A percentile compares a stretch with the other conserved stretches of the same genome.
phyloP scores from a whole-genome alignment of 441 rosid species.

The Eruca vesicaria region DNA sequence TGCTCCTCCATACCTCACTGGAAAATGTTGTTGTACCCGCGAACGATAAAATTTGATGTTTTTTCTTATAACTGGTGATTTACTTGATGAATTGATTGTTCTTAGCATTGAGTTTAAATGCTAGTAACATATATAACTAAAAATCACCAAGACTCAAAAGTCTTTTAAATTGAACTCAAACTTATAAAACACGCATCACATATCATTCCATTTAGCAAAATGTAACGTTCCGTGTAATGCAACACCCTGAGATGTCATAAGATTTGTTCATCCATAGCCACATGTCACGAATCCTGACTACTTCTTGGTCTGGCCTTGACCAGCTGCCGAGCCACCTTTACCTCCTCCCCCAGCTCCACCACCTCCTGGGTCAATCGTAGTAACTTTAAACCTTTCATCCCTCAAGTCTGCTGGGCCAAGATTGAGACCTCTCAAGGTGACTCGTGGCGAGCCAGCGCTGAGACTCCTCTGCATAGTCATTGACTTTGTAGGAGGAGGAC shows the following conservation, averaged over 20 bases:
- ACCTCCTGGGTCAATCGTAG: slow-evolving; percentile 20
- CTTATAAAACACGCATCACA: background rate
- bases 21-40: background rate
- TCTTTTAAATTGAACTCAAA: background rate
- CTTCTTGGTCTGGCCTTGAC: slow-evolving; percentile 33
- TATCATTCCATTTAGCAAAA: background rate
- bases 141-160: slow-evolving; percentile 1
- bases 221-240: slow-evolving; percentile 3
- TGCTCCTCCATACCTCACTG: background rate
- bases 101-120: too few species aligned
- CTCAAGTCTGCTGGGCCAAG: background rate
- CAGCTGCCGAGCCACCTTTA: slow-evolving; percentile 26
- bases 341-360: slow-evolving; percentile 16
- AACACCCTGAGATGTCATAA: background rate
- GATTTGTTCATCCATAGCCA: slow-evolving; percentile 13
- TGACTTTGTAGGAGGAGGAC: slow-evolving; percentile 16
- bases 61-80: background rate
- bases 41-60: too few species aligned
- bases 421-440: slow-evolving; percentile 15
- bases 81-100: too few species aligned
- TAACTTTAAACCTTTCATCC: slow-evolving; percentile 31
- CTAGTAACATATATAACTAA: too few species aligned
- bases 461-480: slow-evolving; percentile 32
- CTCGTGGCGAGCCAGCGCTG: slow-evolving; percentile 13
- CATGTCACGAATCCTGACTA: slow-evolving; percentile 17